Conservation (phyloP, 768 basidiomycete genomes). For the Pleurotus citrinopileatus region DNA sequence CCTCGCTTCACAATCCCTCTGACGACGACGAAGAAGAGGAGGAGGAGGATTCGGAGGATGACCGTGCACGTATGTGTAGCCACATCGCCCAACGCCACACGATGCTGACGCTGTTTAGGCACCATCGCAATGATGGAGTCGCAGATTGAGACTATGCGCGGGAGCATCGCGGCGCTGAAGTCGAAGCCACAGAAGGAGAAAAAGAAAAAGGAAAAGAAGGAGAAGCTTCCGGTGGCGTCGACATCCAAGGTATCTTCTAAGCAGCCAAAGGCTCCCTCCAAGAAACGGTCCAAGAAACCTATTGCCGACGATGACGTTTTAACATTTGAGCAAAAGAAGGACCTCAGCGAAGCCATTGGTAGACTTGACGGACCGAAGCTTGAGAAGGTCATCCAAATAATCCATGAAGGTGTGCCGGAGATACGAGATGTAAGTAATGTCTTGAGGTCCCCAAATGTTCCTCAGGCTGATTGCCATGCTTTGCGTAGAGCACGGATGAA, state of each 20-base stretch:
- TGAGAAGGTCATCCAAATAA: conserved; percentile 91
- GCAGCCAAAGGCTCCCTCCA: conserved; percentile 42
- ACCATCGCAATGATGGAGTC: conserved; percentile 75
- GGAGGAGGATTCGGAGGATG: conserved; percentile 66
- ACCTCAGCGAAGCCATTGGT: conserved; percentile 91
- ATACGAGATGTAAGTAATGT: conserved; percentile 77
- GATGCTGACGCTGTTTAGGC: conserved; percentile 39
- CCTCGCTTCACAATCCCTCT: conserved; percentile 54
- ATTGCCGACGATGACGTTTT: conserved; percentile 77
- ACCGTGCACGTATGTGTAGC: conserved; percentile 59
- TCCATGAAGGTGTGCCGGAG: conserved; percentile 91
- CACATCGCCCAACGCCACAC: conserved; percentile 12
- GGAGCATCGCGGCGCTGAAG: conserved; percentile 64
- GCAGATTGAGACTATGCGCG: conserved; percentile 76
- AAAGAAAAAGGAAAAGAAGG: conserved; percentile 70
- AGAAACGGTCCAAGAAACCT: conserved; percentile 68
- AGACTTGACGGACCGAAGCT: conserved; percentile 80
- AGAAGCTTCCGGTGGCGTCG: conserved; percentile 53
- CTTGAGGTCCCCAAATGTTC: conserved; percentile 11
- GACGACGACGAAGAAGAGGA: conserved; percentile 68
- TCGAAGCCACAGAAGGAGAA: conserved; percentile 57
- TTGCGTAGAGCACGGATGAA: conserved; percentile 82
- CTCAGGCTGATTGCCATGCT: conserved; percentile 15
- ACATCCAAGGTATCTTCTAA: conserved; percentile 60
- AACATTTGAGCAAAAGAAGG: conserved; percentile 97